Evolutionary conservation across 305 asterid genomes (phyloP).

Genomic region (Fraxinus latifolia): DNA sequence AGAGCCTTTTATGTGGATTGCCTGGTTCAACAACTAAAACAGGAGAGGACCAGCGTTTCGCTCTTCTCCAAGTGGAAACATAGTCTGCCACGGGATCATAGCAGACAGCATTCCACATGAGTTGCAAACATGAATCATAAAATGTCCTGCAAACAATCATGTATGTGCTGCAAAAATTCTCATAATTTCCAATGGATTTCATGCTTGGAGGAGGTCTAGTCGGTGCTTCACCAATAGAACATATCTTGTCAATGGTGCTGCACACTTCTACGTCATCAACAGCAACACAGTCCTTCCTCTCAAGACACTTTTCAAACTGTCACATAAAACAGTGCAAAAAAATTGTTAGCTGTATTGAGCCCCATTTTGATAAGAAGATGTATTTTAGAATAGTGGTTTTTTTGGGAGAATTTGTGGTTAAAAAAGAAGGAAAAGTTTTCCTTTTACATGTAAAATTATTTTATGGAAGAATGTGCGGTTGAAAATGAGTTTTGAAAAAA

Average conservation of each 20-base stretch:
- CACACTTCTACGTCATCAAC: conserved; percentile 38
- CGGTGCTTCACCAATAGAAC: conserved; percentile 28
- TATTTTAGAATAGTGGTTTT: background rate
- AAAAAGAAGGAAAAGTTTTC: background rate
- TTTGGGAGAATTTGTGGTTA: background rate
- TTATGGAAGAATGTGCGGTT: background rate
- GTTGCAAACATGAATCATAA: conserved; percentile 63
- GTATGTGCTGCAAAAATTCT: conserved; percentile 30
- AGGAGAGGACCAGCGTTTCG: conserved; percentile 59
- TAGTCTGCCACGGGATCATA: conserved; percentile 63
- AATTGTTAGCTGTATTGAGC: conserved; percentile 4
- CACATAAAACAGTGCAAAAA: background rate
- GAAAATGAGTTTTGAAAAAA: background rate
- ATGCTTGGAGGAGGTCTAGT: conserved; percentile 37
- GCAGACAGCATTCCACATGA: conserved; percentile 76
- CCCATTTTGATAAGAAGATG: background rate
- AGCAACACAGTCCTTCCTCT: conserved; percentile 32
- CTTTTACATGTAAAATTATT: background rate
- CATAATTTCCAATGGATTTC: conserved; percentile 22
- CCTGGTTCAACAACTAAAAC: conserved; percentile 28
- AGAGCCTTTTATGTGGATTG: conserved; percentile 24
- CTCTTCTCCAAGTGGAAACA: conserved; percentile 78
- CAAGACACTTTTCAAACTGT: conserved; percentile 45
- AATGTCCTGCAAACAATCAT: conserved; percentile 49
- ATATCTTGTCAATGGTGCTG: conserved; percentile 27